A percentile compares a stretch with the other conserved stretches of the same genome.
Conservation (phyloP, 345 rosid genomes). For the Eucalyptus erythrocorys region DNA sequence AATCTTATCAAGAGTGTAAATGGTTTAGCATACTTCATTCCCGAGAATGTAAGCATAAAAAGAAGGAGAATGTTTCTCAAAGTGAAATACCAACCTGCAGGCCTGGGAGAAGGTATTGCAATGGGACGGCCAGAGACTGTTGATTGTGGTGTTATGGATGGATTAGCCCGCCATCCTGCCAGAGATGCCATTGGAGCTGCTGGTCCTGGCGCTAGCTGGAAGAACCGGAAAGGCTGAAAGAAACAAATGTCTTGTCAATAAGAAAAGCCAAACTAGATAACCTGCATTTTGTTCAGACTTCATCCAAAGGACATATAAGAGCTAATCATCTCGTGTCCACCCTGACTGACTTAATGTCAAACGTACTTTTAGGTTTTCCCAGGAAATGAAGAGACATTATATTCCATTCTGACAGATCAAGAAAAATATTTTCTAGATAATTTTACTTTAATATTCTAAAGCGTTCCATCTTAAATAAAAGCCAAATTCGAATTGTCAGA, state of each 20-base stretch:
- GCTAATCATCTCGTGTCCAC: neutral
- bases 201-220: conserved; percentile 39
- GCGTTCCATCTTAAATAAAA: neutral
- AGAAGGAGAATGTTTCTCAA: neutral
- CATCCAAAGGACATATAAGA: neutral
- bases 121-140: conserved; percentile 57
- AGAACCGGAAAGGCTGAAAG: neutral
- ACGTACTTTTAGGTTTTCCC: neutral
- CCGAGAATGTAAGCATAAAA: neutral
- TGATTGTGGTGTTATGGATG: conserved; percentile 51
- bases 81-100: neutral
- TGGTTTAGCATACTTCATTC: neutral
- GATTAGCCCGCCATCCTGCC: conserved; percentile 79
- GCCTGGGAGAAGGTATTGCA: neutral
- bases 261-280: neutral
- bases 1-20: neutral
- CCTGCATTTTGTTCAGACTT: neutral
- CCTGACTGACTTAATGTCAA: neutral
- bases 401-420: neutral
- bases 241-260: neutral
- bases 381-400: neutral
- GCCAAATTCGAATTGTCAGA: neutral
- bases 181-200: conserved; percentile 52
- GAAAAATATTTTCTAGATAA: neutral
- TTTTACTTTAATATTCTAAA: neutral